These are phyloP conservation scores for Hypholoma fasciculare DNA, from an alignment of 768 basidiomycete genomes.

Conservation along the genomic window DNA sequence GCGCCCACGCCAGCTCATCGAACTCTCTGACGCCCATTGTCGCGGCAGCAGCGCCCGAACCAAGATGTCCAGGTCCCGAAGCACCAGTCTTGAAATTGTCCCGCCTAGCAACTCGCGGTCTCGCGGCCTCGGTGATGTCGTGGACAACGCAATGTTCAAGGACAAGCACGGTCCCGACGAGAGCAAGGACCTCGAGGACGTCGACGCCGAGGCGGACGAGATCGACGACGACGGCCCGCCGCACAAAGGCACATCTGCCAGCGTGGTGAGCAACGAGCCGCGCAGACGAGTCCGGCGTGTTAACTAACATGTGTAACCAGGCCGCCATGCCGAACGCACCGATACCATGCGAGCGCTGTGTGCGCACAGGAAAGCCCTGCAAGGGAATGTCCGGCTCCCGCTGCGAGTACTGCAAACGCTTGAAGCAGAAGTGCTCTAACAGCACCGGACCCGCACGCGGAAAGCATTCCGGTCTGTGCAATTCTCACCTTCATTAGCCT, in stretches of 20 bases:
- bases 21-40: conserved; percentile 1
- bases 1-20: not conserved
- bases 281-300: conserved; percentile 2
- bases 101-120: conserved; percentile 27
- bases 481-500: conserved; percentile 1
- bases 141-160: conserved; percentile 33
- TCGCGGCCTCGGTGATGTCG: conserved; percentile 28
- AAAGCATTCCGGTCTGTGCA: conserved; percentile 35
- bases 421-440: conserved; percentile 49
- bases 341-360: conserved; percentile 44
- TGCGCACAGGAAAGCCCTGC: conserved; percentile 41
- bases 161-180: conserved; percentile 22
- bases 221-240: conserved; percentile 26
- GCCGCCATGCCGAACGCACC: conserved; percentile 30
- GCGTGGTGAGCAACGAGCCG: conserved; percentile 14
- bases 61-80: conserved; percentile 34
- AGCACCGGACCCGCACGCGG: conserved; percentile 43
- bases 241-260: conserved; percentile 13
- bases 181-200: conserved; percentile 20
- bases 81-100: conserved; percentile 36
- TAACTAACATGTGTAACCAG: conserved; percentile 12
- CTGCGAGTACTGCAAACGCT: conserved; percentile 46
- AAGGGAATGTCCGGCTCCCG: conserved; percentile 42
- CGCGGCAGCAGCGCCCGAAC: conserved; percentile 3
- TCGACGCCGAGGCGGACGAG: conserved; percentile 30